Base-by-base conservation (phyloP, 768 basidiomycete genomes). In the Naganishia randhawae region DNA sequence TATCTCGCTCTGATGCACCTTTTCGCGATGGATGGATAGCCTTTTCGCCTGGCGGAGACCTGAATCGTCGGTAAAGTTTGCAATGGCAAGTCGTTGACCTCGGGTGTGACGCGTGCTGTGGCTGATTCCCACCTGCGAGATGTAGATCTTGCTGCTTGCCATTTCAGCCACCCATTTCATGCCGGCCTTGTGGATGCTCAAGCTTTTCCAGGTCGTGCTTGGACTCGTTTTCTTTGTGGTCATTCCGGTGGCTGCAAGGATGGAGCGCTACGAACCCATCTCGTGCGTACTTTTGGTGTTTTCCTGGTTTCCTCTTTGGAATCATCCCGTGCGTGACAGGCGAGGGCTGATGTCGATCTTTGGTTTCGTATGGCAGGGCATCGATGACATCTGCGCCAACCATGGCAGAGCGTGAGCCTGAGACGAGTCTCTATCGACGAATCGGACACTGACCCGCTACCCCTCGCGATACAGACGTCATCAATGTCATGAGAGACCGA, bases 201-300 rank as follows among this genome's bases (percentile, higher is more conserved):
- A 70, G 42, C 50, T 72, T 25, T 50, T 67, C 27, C 62, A 72
- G 48, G 39, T 72, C 31, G 69, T 52, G 0, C 10, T 72, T 27
- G 71, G 71, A 19, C 69, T 65, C 16, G 65, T 72, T 17, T 32
- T 64, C 13, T 70, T 72, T 32, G 41, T 70, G 16, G 66, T 72
- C 16, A 66, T 72, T 22, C 71, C 71, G 10, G n/a, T 70, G 22
- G 66, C 69, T 2, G 69, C 69, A 1, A 64, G 69, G 25, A 69
- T 70, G 57, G 66, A 69, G 29, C 57, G 62, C 14, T 72, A 72
- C 37, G 71, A 72, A 50, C 71, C 69, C 0, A 63, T 68, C 39
- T 63, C 71, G 33, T 67, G 22, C 6, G 66, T 54, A 1, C 9
- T 19, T 2, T 39, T 19, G 9, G 22, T 9, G n/a, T 5, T 50